These are phyloP conservation scores for Drechslerella coelobrocha DNA, from an alignment of 2,329 filamentous ascomycete genomes.

Conservation along the genomic window DNA sequence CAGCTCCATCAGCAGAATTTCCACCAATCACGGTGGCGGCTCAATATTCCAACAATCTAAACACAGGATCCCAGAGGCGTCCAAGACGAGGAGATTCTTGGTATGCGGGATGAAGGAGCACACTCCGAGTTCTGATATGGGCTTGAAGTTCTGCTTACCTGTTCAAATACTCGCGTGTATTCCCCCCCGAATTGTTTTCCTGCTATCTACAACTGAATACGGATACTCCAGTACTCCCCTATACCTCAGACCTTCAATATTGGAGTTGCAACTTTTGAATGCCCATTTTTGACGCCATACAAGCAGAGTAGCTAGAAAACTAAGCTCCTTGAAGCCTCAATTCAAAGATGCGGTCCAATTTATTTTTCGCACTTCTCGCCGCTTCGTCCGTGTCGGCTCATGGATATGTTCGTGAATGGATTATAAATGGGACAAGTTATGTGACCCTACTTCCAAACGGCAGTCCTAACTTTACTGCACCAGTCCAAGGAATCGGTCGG, in stretches of 20 bases:
- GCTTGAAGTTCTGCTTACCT: too few relatives aligned
- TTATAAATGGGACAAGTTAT: slow-evolving; percentile 19
- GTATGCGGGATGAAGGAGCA: slow-evolving; percentile 3
- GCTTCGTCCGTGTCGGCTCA: slow-evolving; percentile 20
- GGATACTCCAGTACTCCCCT: too few relatives aligned
- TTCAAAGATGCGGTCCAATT: slow-evolving; percentile 12
- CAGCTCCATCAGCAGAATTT: slow-evolving; percentile 13
- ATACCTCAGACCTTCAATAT: too few relatives aligned
- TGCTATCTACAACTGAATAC: too few relatives aligned
- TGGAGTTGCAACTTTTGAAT: too few relatives aligned
- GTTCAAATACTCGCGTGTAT: too few relatives aligned
- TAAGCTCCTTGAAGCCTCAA: neutral
- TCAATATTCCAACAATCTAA: slow-evolving; percentile 1
- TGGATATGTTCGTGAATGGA: slow-evolving; percentile 31
- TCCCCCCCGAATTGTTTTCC: too few relatives aligned
- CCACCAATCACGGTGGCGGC: slow-evolving; percentile 28
- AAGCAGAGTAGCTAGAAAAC: too few relatives aligned
- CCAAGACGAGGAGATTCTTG: neutral
- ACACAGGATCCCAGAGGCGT: neutral
- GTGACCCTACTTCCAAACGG: slow-evolving; percentile 17
- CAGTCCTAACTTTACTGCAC: slow-evolving; percentile 16
- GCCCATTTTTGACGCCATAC: too few relatives aligned
- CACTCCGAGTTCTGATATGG: slow-evolving; percentile 1
- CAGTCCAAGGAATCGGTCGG: slow-evolving; percentile 32
- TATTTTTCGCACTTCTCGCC: neutral